Evolutionary conservation across 306 rosid genomes (phyloP), one percentile per base, ranked within the genome.

Genomic region (Senna tora): DNA sequence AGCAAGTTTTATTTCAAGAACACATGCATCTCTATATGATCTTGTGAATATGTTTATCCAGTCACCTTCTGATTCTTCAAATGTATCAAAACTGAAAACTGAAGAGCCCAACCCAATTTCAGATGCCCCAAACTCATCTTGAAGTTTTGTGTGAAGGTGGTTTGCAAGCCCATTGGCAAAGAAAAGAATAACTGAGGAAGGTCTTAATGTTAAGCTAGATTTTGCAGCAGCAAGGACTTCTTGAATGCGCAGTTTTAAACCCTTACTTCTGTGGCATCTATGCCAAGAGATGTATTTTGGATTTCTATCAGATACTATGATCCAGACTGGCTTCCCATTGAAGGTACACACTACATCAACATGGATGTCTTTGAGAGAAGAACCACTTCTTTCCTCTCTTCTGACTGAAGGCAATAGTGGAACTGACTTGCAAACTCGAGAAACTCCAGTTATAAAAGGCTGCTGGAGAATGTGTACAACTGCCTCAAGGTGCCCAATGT

Each of bases 401-500:
- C 25, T 65, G 52, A 76, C 63, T 13, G 83, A 72, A 62, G 89
- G 77, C 4, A 82, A 72, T 21, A 83, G 67, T 0, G 92, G 85
- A 61, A 93, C 75, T 32, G 96, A 87, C 82, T 89, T 93, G 83
- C 96, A 93, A 79, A 90, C 97, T 38, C 97, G 88, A 32, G 98
- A 90, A 65, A 93, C 88, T 55, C 98, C 96, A 0, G 84, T 86
- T 33, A 93, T 67, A 59, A 79, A 86, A 81, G 98, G 92, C 49
- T 85, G 97, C 45, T 86, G 94, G 34, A 93, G 91, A 80, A 93
- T 82, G 79, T 93, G 85, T 36, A 93, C 77, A 43, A 90, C 86
- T 58, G 97, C 86, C 74, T 91, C 97, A 1, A 93, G 82, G 83
- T 93, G 98, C 39, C 98, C 98, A 42, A 93, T 86, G 80, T 93